phyloP scores from a whole-genome alignment of 371 early-diverging fungal genomes.

The Mucor ambiguus region DNA sequence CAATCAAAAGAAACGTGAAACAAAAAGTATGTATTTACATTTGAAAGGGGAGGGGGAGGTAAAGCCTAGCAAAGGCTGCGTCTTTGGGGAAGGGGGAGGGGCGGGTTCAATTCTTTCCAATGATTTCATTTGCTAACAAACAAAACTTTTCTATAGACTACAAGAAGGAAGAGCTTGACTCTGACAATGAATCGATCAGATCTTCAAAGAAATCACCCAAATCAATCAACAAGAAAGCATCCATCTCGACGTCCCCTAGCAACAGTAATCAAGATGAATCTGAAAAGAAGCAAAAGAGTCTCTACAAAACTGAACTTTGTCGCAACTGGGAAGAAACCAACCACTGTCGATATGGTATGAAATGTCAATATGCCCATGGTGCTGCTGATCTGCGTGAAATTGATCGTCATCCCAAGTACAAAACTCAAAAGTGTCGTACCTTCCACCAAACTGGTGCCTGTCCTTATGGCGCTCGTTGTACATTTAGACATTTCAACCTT shows the following conservation, averaged over 20 bases:
- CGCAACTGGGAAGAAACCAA: slow-evolving; percentile 88
- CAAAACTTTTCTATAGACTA: neutral
- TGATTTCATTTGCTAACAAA: slow-evolving; percentile 10
- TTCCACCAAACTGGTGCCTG: slow-evolving; percentile 90
- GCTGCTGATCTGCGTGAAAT: slow-evolving; percentile 80
- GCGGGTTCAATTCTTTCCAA: neutral
- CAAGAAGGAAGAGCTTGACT: slow-evolving; percentile 14
- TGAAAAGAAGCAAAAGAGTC: slow-evolving; percentile 39
- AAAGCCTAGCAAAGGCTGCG: neutral
- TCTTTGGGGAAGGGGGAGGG: neutral
- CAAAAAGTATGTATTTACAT: slow-evolving; percentile 6
- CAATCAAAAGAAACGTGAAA: slow-evolving; percentile 6
- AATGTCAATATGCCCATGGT: slow-evolving; percentile 98
- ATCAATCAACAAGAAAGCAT: slow-evolving; percentile 4
- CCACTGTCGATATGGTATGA: slow-evolving; percentile 88
- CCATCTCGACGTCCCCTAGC: neutral
- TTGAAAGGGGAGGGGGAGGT: neutral
- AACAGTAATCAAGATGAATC: neutral
- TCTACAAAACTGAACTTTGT: slow-evolving; percentile 98
- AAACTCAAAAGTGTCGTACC: slow-evolving; percentile 88
- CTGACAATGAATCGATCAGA: slow-evolving; percentile 4
- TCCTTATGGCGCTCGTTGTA: slow-evolving; percentile 95
- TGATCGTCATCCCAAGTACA: slow-evolving; percentile 95
- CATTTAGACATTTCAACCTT: slow-evolving; percentile 82
- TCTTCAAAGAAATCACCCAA: slow-evolving; percentile 6